These are phyloP conservation scores for Tetrahymena borealis DNA, from an alignment of 73 alveolate genomes.

Conservation along the genomic window DNA sequence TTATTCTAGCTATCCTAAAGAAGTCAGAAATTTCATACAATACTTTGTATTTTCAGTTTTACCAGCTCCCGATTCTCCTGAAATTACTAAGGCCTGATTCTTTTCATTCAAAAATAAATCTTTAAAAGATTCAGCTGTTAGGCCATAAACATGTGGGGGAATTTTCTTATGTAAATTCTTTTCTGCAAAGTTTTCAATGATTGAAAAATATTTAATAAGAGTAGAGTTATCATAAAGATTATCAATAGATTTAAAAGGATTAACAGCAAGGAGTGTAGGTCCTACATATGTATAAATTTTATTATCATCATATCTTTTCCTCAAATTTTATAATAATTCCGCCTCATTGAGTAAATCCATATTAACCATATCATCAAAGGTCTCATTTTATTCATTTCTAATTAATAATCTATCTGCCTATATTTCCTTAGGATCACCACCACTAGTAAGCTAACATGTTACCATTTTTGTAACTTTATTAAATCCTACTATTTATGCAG, in stretches of 20 bases:
- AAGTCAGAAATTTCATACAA: slow-evolving; percentile 85
- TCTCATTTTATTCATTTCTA: slow-evolving; percentile 8
- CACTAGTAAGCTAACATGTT: not conserved
- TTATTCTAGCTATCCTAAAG: slow-evolving; percentile 25
- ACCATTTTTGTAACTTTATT: not conserved
- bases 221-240: slow-evolving; percentile 40
- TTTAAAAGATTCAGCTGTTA: slow-evolving; percentile 78
- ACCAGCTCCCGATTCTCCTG: slow-evolving; percentile 99
- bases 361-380: slow-evolving; percentile 72
- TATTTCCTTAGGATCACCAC: not conserved
- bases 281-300: slow-evolving; percentile 95
- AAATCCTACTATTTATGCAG: not conserved
- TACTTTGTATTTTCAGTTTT: slow-evolving; percentile 98
- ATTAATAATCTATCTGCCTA: not conserved
- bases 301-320: slow-evolving; percentile 70
- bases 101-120: slow-evolving; percentile 65
- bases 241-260: slow-evolving; percentile 84
- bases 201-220: not conserved
- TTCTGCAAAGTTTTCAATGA: slow-evolving; percentile 14
- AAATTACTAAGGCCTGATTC: slow-evolving; percentile 89
- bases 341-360: slow-evolving; percentile 68
- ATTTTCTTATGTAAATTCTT: slow-evolving; percentile 38
- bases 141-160: slow-evolving; percentile 90
- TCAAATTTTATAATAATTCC: slow-evolving; percentile 69
- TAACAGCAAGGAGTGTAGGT: slow-evolving; percentile 84